Evolutionary conservation across 1,284 basidiomycete species (phyloP).

Genomic region (Leccinum pachyderme): DNA sequence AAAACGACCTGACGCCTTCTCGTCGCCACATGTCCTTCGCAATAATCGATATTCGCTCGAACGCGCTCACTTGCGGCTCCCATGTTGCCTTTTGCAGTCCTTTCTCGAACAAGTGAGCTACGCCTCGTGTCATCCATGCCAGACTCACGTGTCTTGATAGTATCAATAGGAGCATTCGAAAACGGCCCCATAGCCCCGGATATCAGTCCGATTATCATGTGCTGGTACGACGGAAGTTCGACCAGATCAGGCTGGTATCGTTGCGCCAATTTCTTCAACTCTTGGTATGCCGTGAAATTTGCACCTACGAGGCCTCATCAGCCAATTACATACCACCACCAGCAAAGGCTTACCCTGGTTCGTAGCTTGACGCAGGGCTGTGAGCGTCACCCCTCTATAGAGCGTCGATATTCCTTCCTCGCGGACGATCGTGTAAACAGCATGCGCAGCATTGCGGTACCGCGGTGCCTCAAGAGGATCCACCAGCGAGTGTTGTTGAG

Average conservation of each 20-base stretch:
- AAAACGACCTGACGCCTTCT: constrained; percentile 90
- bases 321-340: background rate
- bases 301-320: constrained; percentile 56
- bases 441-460: constrained; percentile 96
- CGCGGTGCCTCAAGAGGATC: constrained; percentile 93
- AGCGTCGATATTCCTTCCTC: constrained; percentile 89
- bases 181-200: constrained; percentile 98
- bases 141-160: constrained; percentile 87
- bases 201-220: constrained; percentile 91
- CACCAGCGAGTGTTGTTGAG: constrained; percentile 95
- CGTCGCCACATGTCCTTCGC: constrained; percentile 90
- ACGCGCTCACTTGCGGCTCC: constrained; percentile 74
- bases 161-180: constrained; percentile 97
- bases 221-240: constrained; percentile 90
- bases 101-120: constrained; percentile 31
- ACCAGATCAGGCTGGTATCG: constrained; percentile 71
- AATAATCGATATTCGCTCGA: constrained; percentile 76
- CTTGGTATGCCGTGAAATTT: constrained; percentile 98
- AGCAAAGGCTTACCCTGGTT: constrained; percentile 76
- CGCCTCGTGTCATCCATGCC: constrained; percentile 11
- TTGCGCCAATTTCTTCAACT: constrained; percentile 85
- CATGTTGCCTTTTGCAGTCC: constrained; percentile 85
- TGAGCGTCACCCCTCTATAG: constrained; percentile 92
- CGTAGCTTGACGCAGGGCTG: constrained; percentile 94
- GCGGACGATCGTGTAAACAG: constrained; percentile 91